phyloP scores from a whole-genome alignment of 257 asterid genomes.

The Solanum bukasovii region DNA sequence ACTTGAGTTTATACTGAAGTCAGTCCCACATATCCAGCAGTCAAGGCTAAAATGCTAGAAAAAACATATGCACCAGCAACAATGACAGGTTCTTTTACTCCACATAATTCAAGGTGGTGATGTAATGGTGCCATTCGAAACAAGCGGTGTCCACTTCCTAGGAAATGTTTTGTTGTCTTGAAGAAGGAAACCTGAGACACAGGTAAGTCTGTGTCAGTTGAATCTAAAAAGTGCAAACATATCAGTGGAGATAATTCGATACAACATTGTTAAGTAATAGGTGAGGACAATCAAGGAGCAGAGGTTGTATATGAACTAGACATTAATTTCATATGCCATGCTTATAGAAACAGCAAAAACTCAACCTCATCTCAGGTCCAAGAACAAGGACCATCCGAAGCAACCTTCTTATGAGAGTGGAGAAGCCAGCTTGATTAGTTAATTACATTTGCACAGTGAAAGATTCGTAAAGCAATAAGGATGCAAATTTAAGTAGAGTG shows the following conservation, averaged over 20 bases:
- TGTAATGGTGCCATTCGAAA: conserved; percentile 48
- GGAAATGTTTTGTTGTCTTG: conserved; percentile 29
- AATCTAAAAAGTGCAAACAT: neutral
- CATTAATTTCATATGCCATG: neutral
- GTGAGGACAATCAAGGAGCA: neutral
- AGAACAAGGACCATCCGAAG: neutral
- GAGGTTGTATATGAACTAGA: neutral
- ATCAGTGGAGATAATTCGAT: neutral
- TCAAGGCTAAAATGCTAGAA: conserved; percentile 43
- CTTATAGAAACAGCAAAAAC: neutral
- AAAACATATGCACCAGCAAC: conserved; percentile 56
- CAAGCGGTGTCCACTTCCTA: conserved; percentile 35
- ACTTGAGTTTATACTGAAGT: conserved; percentile 40
- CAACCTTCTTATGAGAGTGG: neutral
- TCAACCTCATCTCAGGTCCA: neutral
- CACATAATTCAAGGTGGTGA: conserved; percentile 53
- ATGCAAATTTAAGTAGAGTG: neutral
- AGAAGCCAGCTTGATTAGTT: neutral
- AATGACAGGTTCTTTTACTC: conserved; percentile 54
- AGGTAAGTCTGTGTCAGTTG: neutral
- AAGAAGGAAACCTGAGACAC: conserved; percentile 37
- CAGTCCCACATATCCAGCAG: conserved; percentile 64
- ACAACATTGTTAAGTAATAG: neutral
- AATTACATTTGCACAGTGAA: neutral
- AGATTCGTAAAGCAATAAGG: neutral